Conservation (phyloP, 331 rosid species). For the Malus hybrid region DNA sequence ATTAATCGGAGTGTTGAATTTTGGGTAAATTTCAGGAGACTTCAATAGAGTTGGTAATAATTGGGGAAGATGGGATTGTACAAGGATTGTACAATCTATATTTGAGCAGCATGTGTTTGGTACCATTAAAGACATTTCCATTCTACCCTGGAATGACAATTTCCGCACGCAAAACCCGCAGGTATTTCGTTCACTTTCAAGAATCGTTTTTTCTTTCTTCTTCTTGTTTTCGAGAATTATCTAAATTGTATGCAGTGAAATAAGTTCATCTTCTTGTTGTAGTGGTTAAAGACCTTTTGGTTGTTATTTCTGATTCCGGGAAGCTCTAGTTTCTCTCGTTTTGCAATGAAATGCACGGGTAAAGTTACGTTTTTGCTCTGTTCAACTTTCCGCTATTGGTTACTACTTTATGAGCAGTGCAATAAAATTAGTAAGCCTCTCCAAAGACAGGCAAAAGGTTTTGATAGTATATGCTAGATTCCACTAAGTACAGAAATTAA, state of each 20-base stretch:
- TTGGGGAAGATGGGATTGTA: slow-evolving; percentile 72
- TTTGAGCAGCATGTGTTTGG: slow-evolving; percentile 95
- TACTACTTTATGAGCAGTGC: neutral
- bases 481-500: neutral
- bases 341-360: slow-evolving; percentile 97
- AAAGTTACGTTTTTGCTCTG: neutral
- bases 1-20: neutral
- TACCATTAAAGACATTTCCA: slow-evolving; percentile 71
- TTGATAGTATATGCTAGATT: neutral
- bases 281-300: slow-evolving; percentile 76
- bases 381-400: neutral
- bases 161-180: slow-evolving; percentile 40
- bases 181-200: slow-evolving; percentile 29
- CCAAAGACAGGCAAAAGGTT: neutral
- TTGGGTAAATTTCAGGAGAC: slow-evolving; percentile 53
- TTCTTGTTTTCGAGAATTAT: neutral
- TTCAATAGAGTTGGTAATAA: slow-evolving; percentile 71
- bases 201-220: neutral
- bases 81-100: slow-evolving; percentile 36
- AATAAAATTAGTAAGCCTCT: neutral
- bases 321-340: slow-evolving; percentile 85
- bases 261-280: slow-evolving; percentile 10
- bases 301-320: slow-evolving; percentile 90
- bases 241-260: slow-evolving; percentile 10
- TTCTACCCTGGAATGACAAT: slow-evolving; percentile 76